Evolutionary conservation across 2,329 filamentous ascomycete species (phyloP).

Genomic region (Saccharata proteae): DNA sequence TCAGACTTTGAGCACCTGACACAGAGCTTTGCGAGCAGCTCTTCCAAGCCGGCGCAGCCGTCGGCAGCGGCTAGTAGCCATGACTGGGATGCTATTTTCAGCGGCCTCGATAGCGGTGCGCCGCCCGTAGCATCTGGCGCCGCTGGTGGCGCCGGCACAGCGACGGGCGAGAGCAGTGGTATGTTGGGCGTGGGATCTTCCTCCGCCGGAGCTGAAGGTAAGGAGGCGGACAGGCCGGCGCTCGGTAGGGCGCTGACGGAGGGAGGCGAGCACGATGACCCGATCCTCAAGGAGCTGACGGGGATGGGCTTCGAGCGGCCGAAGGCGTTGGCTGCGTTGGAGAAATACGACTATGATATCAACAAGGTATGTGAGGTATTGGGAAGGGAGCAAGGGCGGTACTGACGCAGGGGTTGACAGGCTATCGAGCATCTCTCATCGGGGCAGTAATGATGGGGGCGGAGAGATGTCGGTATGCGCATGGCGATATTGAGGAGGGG

Average conservation of each 20-base stretch:
- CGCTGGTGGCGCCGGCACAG: slow-evolving; percentile 24
- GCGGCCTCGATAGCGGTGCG: slow-evolving; percentile 42
- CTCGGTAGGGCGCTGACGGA: slow-evolving; percentile 59
- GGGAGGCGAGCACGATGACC: slow-evolving; percentile 75
- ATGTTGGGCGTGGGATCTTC: slow-evolving; percentile 13
- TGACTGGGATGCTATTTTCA: slow-evolving; percentile 95
- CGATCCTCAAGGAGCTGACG: slow-evolving; percentile 78
- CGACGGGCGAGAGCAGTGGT: slow-evolving; percentile 19
- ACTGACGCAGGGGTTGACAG: slow-evolving; percentile 10
- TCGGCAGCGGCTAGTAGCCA: slow-evolving; percentile 38
- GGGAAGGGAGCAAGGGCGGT: not conserved
- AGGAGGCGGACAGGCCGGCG: slow-evolving; percentile 18
- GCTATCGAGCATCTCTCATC: slow-evolving; percentile 24
- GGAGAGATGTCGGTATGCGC: too few species aligned
- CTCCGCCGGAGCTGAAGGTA: not conserved
- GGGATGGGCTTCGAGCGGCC: slow-evolving; percentile 74
- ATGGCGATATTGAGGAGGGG: too few species aligned
- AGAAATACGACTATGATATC: slow-evolving; percentile 93
- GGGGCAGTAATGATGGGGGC: too few species aligned
- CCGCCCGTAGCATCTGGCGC: slow-evolving; percentile 13
- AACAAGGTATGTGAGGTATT: slow-evolving; percentile 58
- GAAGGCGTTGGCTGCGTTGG: slow-evolving; percentile 66
- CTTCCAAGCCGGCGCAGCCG: slow-evolving; percentile 21
- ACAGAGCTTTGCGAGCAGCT: slow-evolving; percentile 27
- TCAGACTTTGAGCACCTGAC: slow-evolving; percentile 35